phyloP scores from a whole-genome alignment of 2,329 filamentous ascomycete species.

The Alternaria sp. region DNA sequence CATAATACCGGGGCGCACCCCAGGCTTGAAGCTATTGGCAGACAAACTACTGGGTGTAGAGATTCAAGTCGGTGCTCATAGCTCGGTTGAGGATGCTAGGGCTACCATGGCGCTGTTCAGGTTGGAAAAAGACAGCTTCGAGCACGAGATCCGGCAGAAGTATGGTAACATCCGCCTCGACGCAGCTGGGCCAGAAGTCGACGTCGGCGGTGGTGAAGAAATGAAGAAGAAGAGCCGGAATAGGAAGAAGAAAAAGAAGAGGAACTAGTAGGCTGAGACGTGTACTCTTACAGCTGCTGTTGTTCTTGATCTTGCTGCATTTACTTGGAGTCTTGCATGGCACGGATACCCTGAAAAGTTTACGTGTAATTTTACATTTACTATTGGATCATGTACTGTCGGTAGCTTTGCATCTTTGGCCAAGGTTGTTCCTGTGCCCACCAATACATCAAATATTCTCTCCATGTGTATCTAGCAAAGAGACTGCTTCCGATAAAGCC shows the following conservation, averaged over 20 bases:
- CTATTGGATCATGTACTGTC: background rate
- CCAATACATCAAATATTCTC: background rate
- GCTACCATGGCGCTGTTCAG: constrained; percentile 90
- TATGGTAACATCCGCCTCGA: constrained; percentile 51
- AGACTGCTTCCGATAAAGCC: background rate
- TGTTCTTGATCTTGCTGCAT: constrained; percentile 14
- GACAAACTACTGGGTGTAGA: constrained; percentile 63
- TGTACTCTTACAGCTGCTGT: background rate
- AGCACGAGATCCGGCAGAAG: constrained; percentile 75
- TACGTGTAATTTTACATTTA: background rate
- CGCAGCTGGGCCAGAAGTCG: constrained; percentile 24
- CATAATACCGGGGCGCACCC: constrained; percentile 66
- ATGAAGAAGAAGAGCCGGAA: constrained; percentile 43
- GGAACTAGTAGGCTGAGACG: constrained; percentile 12
- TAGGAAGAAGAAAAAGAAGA: constrained; percentile 49
- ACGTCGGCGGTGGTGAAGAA: constrained; percentile 26
- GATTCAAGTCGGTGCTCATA: constrained; percentile 67
- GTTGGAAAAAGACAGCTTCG: constrained; percentile 82
- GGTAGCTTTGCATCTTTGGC: background rate
- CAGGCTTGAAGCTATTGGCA: constrained; percentile 67
- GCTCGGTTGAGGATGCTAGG: constrained; percentile 76
- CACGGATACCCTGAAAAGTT: constrained; percentile 25
- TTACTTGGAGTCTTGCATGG: constrained; percentile 24
- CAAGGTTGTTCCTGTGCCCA: background rate
- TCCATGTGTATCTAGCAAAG: background rate